Base-by-base conservation (phyloP, 2,329 filamentous ascomycete species). In the Aureobasidium sp. region DNA sequence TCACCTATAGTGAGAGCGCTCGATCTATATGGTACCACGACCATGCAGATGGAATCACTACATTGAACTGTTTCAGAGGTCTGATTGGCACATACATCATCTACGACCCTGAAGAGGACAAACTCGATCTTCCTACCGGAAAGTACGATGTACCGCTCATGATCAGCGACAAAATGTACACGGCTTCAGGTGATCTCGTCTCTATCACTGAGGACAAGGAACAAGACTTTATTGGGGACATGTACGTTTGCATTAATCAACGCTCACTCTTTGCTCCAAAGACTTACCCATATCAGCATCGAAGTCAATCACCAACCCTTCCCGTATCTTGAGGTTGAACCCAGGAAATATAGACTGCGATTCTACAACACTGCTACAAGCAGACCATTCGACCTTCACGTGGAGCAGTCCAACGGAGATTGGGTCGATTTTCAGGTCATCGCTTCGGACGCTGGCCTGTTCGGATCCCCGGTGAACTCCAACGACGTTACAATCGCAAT, bases 261-360 rank as follows among this genome's bases (percentile, higher is more conserved):
- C 6, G 6, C 27, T 7, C 27, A 29, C 5, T 29, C 27, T 6
- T 29, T 29, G 27, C 27, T 29, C 27, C 27, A 29, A 29, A 29
- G 27, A 29, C 27, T 29, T 29, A 29, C 27, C 5, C 27, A 29
- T 6, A 29, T 29, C 27, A 29, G 27, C 3, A 82, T 84, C 56
- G 77, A 84, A 53, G 82, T 85, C 61, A 85, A 85, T 65, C 79
- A 79, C 2, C 79, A 82, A 64, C 82, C 82, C 2, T 85, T 82
- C 82, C 83, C 83, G 2, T 84, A 76, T 65, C 66, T 83, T 12
- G 75, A 78, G 29, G 82, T 85, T 9, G 79, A 85, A 70, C 82
- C 81, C 7, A 78, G 82, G 68, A 85, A 84, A 69, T 85, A 85
- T 70, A 79, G 82, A 22, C 77, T 85, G 64, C 74, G 82, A 2